A percentile compares a stretch with the other conserved stretches of the same genome.
Evolutionary conservation across 2,329 filamentous ascomycete genomes (phyloP).

Genomic region (Botryotinia globosa): DNA sequence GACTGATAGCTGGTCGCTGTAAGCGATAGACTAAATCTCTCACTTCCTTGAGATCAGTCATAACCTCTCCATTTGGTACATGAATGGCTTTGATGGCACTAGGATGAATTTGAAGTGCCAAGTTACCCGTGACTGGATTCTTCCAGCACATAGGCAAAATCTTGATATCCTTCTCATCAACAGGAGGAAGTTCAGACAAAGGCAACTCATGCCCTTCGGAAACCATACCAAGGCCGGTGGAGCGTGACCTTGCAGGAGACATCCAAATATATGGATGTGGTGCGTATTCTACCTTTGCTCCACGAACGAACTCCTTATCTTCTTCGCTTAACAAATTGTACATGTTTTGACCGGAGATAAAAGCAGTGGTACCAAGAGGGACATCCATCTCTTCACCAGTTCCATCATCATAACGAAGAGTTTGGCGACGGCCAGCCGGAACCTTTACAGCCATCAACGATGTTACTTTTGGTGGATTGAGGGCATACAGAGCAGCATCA

Average conservation of each 20-base stretch:
- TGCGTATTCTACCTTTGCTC: slow-evolving; percentile 69
- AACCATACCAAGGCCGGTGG: slow-evolving; percentile 69
- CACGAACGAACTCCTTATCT: slow-evolving; percentile 66
- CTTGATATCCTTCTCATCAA: slow-evolving; percentile 66
- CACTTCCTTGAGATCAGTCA: slow-evolving; percentile 66
- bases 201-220: slow-evolving; percentile 64
- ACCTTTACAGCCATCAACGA: slow-evolving; percentile 72
- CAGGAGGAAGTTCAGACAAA: slow-evolving; percentile 56
- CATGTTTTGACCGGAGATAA: slow-evolving; percentile 69
- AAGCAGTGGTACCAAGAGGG: slow-evolving; percentile 73
- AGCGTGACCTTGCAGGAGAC: slow-evolving; percentile 62
- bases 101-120: slow-evolving; percentile 73
- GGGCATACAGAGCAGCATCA: slow-evolving; percentile 71
- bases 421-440: slow-evolving; percentile 63
- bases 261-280: slow-evolving; percentile 84
- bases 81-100: slow-evolving; percentile 69
- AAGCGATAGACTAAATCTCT: slow-evolving; percentile 68
- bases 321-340: slow-evolving; percentile 62
- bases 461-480: slow-evolving; percentile 72
- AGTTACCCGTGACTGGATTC: slow-evolving; percentile 66
- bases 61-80: slow-evolving; percentile 60
- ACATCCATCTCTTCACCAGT: slow-evolving; percentile 63
- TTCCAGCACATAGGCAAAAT: slow-evolving; percentile 74
- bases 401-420: slow-evolving; percentile 70
- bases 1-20: slow-evolving; percentile 70